Conservation (phyloP, 2,329 filamentous ascomycete species). For the Hymenotorrendiella dingleyae region DNA sequence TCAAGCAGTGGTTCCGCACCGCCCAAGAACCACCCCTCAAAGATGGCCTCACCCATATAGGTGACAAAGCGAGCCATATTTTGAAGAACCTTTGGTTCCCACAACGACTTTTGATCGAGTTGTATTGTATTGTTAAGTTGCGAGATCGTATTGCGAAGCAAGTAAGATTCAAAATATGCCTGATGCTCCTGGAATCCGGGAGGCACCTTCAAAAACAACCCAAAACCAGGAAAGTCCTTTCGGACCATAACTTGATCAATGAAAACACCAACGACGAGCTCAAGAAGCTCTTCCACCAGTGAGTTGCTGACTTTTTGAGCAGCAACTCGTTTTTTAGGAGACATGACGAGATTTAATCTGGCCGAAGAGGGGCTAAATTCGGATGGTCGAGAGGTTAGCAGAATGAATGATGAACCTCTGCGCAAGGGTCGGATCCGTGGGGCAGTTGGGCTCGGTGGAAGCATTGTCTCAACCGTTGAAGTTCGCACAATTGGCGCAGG, state of each 20-base stretch:
- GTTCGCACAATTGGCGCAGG: slow-evolving; percentile 68
- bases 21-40: slow-evolving; percentile 93
- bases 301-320: slow-evolving; percentile 55
- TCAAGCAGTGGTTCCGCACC: slow-evolving; percentile 80
- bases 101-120: slow-evolving; percentile 63
- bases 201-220: slow-evolving; percentile 79
- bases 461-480: slow-evolving; percentile 49
- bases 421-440: slow-evolving; percentile 58
- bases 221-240: slow-evolving; percentile 87
- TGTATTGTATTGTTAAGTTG: slow-evolving; percentile 66
- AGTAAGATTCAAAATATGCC: slow-evolving; percentile 88
- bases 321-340: slow-evolving; percentile 47
- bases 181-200: slow-evolving; percentile 93
- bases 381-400: slow-evolving; percentile 67
- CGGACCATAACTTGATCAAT: slow-evolving; percentile 77
- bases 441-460: slow-evolving; percentile 36
- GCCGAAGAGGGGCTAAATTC: slow-evolving; percentile 53
- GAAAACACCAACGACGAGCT: slow-evolving; percentile 74
- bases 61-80: slow-evolving; percentile 77
- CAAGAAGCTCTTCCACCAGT: slow-evolving; percentile 69
- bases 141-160: slow-evolving; percentile 69
- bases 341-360: slow-evolving; percentile 57
- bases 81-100: slow-evolving; percentile 76
- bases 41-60: slow-evolving; percentile 84
- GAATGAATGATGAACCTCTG: slow-evolving; percentile 84